A percentile compares a stretch with the other conserved stretches of the same genome.
phyloP scores from a whole-genome alignment of 768 basidiomycete species.

The Hemileccinum rubropunctum region DNA sequence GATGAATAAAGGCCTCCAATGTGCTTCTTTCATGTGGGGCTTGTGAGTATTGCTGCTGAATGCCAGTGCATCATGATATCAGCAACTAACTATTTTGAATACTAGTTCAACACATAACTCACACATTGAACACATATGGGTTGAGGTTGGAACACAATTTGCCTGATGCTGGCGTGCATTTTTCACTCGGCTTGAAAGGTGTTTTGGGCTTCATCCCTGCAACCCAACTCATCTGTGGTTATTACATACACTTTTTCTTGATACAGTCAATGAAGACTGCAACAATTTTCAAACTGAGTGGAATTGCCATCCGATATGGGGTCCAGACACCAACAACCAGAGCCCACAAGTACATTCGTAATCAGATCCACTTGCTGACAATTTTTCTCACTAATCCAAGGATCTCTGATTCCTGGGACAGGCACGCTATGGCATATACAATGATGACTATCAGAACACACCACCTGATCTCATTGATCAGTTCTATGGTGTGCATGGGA shows the following conservation, averaged over 20 bases:
- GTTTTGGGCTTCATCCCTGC: conserved; percentile 33
- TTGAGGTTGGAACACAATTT: conserved; percentile 42
- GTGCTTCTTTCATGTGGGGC: conserved; percentile 32
- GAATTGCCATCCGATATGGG: conserved; percentile 36
- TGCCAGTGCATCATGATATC: too few relatives aligned
- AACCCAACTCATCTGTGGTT: conserved; percentile 42
- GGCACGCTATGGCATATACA: conserved; percentile 2
- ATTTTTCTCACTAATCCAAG: not conserved
- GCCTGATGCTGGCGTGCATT: conserved; percentile 41
- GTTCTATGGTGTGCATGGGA: not conserved
- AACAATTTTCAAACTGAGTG: conserved; percentile 32
- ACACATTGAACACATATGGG: conserved; percentile 44
- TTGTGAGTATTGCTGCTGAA: conserved; percentile 1
- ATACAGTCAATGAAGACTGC: conserved; percentile 38
- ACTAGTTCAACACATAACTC: conserved; percentile 43
- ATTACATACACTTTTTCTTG: conserved; percentile 41
- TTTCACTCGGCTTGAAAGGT: conserved; percentile 35
- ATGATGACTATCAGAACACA: not conserved
- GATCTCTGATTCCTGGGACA: conserved; percentile 15
- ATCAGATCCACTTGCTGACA: not conserved
- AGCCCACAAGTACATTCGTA: conserved; percentile 5
- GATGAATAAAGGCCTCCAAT: conserved; percentile 15
- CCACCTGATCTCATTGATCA: not conserved
- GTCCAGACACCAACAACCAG: conserved; percentile 7
- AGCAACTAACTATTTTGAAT: too few relatives aligned